Evolutionary conservation across 106 monocot genomes (phyloP).

Genomic region (Apostasia shenzhenica): DNA sequence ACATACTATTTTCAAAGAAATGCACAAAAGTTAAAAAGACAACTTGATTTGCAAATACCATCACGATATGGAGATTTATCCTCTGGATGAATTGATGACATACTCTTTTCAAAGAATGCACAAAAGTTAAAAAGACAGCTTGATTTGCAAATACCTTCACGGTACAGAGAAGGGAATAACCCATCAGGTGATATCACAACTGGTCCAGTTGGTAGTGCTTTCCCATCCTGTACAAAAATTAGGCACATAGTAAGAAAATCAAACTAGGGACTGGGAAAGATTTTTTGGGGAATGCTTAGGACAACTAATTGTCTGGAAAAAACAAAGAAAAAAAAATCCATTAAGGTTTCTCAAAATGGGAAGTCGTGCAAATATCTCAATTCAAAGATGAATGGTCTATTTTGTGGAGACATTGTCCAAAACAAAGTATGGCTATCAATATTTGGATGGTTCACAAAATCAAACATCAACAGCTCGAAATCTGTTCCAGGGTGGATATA

Average conservation of each 20-base stretch:
- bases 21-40: not conserved
- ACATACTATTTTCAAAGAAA: too few species aligned
- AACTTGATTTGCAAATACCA: slow-evolving; percentile 34
- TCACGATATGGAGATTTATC: slow-evolving; percentile 23
- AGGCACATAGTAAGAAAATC: not conserved
- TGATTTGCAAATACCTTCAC: slow-evolving; percentile 63
- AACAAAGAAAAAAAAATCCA: too few species aligned
- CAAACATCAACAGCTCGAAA: not conserved
- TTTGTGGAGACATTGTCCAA: too few species aligned
- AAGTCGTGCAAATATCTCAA: too few species aligned
- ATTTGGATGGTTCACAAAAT: too few species aligned
- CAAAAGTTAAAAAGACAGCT: not conserved
- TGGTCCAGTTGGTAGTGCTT: slow-evolving; percentile 81
- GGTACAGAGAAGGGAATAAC: slow-evolving; percentile 81
- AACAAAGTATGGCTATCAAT: too few species aligned
- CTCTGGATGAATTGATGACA: too few species aligned
- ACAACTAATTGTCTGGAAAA: too few species aligned
- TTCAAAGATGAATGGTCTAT: too few species aligned
- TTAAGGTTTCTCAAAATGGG: too few species aligned
- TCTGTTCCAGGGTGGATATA: not conserved
- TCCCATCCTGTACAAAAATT: slow-evolving; percentile 73
- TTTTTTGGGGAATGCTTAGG: too few species aligned
- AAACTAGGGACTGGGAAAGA: not conserved
- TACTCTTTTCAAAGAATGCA: too few species aligned
- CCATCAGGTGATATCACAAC: slow-evolving; percentile 98